Evolutionary conservation across 345 rosid genomes (phyloP), one percentile per base, ranked within the genome.

Genomic region (Pugionium dolabratum): DNA sequence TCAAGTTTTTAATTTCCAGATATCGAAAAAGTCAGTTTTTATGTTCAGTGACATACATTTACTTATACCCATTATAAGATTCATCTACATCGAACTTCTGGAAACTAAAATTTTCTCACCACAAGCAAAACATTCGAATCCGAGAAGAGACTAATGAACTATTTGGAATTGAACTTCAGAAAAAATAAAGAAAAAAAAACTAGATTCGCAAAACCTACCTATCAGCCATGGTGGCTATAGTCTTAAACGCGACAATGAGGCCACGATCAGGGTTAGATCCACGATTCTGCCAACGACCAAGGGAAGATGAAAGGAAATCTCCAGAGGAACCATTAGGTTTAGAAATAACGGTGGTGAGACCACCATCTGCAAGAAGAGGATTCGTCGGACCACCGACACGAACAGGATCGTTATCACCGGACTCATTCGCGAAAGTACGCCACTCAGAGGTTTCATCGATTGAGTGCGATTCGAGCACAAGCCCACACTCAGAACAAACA

Each of bases 221-320:
- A 59, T 93, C 98, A 70, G 94, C 87, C 98, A 93, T 93, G 2
- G 96, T 90, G n/a, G 97, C 89, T 0, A 93, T 93, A 11, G 97
- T 90, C 81, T 90, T 90, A 63, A 93, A 93, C 26, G 98, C 98
- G 18, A 78, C 66, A 40, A 88, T 90, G 80, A 93, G 76, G 0
- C 98, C 96, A n/a, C 98, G 97, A 84, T 93, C 98, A 9, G 98
- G 96, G 35, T 93, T 88, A 31, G 98, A 90, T 2, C 97, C 98
- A 18, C 97, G 91, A 67, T 86, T 90, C 90, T 93, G 98, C 97
- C 97, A 90, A 4, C 97, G 83, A 27, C 98, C 94, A 7, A 93
- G 81, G 2, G 98, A 93, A 26, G 92, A 86, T 1, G 98, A 88
- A 7, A 93, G 83, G 53, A 88, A 93, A 18, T 93, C 97, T 0